phyloP scores from a whole-genome alignment of 169 alveolate genomes.

The Eimeria zaria region DNA sequence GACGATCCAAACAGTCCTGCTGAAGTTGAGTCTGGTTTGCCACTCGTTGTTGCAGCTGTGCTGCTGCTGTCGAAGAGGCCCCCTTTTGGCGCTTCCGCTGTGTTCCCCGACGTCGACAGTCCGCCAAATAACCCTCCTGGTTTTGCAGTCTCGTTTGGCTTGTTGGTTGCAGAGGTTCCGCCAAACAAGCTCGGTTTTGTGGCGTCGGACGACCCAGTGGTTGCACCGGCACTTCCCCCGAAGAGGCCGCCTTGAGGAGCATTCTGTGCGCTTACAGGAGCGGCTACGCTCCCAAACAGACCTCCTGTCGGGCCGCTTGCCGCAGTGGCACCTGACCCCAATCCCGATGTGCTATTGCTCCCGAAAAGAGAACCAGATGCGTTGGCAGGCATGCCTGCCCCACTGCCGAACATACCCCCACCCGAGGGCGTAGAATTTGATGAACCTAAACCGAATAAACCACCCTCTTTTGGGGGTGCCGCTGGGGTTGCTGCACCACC shows the following conservation, averaged over 20 bases:
- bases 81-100: constrained; percentile 44
- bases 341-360: background rate
- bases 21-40: constrained; percentile 18
- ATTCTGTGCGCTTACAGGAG: constrained; percentile 16
- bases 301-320: constrained; percentile 3
- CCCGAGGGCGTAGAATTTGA: constrained; percentile 5
- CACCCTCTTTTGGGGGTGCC: constrained; percentile 35
- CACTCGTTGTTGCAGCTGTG: constrained; percentile 18
- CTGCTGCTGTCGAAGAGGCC: constrained; percentile 23
- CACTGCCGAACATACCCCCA: constrained; percentile 40
- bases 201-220: constrained; percentile 22
- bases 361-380: constrained; percentile 40
- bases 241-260: constrained; percentile 46
- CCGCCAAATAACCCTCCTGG: constrained; percentile 69
- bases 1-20: constrained; percentile 24
- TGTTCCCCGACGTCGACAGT: constrained; percentile 7
- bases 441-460: constrained; percentile 19
- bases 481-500: background rate
- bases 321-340: constrained; percentile 39
- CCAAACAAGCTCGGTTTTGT: constrained; percentile 60
- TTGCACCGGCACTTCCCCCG: constrained; percentile 60
- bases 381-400: constrained; percentile 20
- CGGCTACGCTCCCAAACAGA: constrained; percentile 44
- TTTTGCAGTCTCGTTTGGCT: constrained; percentile 17
- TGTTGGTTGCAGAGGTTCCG: background rate